Evolutionary conservation across 2,329 filamentous ascomycete species (phyloP).

Genomic region (Colletotrichum sp.): DNA sequence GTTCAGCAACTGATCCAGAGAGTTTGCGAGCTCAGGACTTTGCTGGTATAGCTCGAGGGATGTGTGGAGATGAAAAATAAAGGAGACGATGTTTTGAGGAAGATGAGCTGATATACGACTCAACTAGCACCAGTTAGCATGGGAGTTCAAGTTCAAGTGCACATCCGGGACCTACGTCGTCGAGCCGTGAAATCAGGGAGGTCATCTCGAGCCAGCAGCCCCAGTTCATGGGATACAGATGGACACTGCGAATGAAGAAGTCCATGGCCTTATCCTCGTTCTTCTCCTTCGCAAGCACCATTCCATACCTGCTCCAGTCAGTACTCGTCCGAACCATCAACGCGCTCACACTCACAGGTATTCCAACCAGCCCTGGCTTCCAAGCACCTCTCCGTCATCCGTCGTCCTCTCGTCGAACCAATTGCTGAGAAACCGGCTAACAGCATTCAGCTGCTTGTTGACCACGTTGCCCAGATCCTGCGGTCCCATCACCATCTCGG

Average conservation of each 20-base stretch:
- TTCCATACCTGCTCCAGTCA: constrained; percentile 68
- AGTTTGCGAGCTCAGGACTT: constrained; percentile 74
- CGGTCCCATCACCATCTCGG: constrained; percentile 95
- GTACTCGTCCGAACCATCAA: not conserved
- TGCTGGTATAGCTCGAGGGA: constrained; percentile 93
- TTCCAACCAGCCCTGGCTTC: constrained; percentile 91
- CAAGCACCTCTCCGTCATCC: constrained; percentile 62
- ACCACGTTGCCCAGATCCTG: constrained; percentile 83
- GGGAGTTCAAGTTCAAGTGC: not conserved
- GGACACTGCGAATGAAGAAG: constrained; percentile 87
- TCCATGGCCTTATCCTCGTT: constrained; percentile 85
- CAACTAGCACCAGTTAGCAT: constrained; percentile 56
- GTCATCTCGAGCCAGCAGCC: constrained; percentile 95
- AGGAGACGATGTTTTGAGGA: constrained; percentile 89
- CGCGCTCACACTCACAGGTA: constrained; percentile 61
- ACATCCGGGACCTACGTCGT: constrained; percentile 72
- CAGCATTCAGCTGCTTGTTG: constrained; percentile 82
- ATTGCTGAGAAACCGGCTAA: constrained; percentile 77
- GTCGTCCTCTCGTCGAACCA: constrained; percentile 76
- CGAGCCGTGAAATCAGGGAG: constrained; percentile 76
- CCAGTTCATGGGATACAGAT: constrained; percentile 95
- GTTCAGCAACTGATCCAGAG: constrained; percentile 76
- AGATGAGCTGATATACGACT: constrained; percentile 74
- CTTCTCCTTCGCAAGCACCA: constrained; percentile 88
- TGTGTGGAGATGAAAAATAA: constrained; percentile 91